Evolutionary conservation across 345 rosid genomes (phyloP).

Genomic region (Euphorbia pulcherrima): DNA sequence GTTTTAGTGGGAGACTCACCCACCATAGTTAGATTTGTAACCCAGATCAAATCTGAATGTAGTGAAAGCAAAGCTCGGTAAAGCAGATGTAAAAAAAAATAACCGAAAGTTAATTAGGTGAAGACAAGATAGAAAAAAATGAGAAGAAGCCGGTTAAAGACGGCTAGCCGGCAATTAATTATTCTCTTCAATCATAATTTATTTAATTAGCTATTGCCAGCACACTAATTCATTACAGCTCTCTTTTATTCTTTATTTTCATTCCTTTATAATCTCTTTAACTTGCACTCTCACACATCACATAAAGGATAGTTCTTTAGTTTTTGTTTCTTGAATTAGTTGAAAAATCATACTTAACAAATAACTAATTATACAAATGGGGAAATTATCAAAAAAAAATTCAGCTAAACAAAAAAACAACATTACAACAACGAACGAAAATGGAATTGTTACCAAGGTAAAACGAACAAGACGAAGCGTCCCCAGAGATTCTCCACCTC

Average conservation of each 20-base stretch:
- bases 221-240: slow-evolving; percentile 10
- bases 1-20: no score
- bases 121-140: slow-evolving; percentile 29
- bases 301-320: not conserved
- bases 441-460: slow-evolving; percentile 39
- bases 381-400: slow-evolving; percentile 34
- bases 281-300: slow-evolving; percentile 5
- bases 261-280: slow-evolving; percentile 30
- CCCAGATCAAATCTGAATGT: no score
- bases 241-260: slow-evolving; percentile 1
- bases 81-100: not conserved
- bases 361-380: slow-evolving; percentile 20
- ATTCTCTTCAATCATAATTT: not conserved
- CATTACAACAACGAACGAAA: slow-evolving; percentile 7
- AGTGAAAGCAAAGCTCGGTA: no score
- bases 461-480: slow-evolving; percentile 77
- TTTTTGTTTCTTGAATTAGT: not conserved
- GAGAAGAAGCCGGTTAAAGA: slow-evolving; percentile 34
- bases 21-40: no score
- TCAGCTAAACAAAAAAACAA: slow-evolving; percentile 24
- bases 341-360: no score
- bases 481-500: slow-evolving; percentile 83
- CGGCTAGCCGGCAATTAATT: slow-evolving; percentile 37
- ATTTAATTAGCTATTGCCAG: slow-evolving; percentile 21
- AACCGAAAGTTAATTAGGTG: not conserved